Base-by-base conservation (phyloP, 2,329 filamentous ascomycete species). In the Penicillium sp. region DNA sequence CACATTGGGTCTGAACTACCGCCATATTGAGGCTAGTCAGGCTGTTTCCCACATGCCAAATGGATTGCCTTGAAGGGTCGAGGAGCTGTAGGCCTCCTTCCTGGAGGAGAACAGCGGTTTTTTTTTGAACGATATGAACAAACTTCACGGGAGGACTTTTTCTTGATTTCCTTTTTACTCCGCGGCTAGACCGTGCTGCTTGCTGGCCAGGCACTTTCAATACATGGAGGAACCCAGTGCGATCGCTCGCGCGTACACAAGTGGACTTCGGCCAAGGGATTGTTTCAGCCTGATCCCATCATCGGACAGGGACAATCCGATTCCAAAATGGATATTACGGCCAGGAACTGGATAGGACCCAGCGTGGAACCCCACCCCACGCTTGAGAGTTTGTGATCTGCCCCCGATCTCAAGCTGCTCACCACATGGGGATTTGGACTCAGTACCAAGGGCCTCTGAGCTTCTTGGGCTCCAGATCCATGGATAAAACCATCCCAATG, bases 1-100 rank as follows among this genome's bases (percentile, higher is more conserved):
- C 56, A 76, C 74, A 16, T 66, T 76, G 42, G 73, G 74, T 30
- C 53, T 77, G 61, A 75, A 72, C 64, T 76, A 74, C 64, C 75
- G 75, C 41, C 73, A 72, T 46, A 70, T 76, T 50, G 73, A 75
- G 55, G 74, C 74, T 50, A 73, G 73, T 62, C 73, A 75, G 43
- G 69, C 71, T 56, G 68, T 71, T 50, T 68, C 69, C 38, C 68
- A 73, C 38, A 63, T 71, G 37, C 53, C 68, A n/a, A 68, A 67
- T 47, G 69, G 71, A 58, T 54, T 72, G 16, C 66, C 72, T 35
- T 73, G 65, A 73, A 67, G 61, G 35, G 54, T 41, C 19, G 31
- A 44, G 35, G 35, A 31, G 11, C 53, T 57, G 52, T 52, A 54
- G 26, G n/a, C 40, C 43, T 33, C 38, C 53, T 22, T 40, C 11